phyloP scores from a whole-genome alignment of 1,284 basidiomycete genomes.

The Malassezia dermatis region DNA sequence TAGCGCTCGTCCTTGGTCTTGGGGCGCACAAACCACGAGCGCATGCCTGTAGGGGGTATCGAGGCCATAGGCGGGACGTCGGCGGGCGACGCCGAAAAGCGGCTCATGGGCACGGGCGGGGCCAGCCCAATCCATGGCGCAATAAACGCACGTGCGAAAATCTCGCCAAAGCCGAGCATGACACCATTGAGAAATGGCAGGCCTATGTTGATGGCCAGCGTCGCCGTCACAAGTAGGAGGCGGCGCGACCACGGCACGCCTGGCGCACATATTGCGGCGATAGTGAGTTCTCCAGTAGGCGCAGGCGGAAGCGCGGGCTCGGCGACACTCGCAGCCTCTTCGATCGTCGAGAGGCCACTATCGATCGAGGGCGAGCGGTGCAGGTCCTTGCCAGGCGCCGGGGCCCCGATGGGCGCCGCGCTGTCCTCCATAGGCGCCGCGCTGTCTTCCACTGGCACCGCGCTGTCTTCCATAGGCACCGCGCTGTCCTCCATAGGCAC shows the following conservation, averaged over 20 bases:
- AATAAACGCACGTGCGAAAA: conserved; percentile 80
- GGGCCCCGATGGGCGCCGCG: neutral
- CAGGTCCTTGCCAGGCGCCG: neutral
- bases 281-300: conserved; percentile 37
- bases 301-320: conserved; percentile 5
- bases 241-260: conserved; percentile 24
- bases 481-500: neutral
- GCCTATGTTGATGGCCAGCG: conserved; percentile 78
- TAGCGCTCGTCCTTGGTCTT: neutral
- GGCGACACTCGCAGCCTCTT: neutral
- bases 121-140: conserved; percentile 41
- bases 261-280: conserved; percentile 31
- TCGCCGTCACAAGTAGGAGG: conserved; percentile 56
- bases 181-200: conserved; percentile 93
- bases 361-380: neutral
- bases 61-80: conserved; percentile 12
- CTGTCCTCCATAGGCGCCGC: neutral
- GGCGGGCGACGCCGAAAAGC: conserved; percentile 14
- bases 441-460: too few species aligned
- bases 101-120: conserved; percentile 13
- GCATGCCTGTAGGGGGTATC: conserved; percentile 8
- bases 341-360: neutral
- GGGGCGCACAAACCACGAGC: conserved; percentile 4
- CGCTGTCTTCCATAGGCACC: neutral
- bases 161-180: conserved; percentile 95